Percentiles rank a stretch among this genome's conserved stretches.
Evolutionary conservation across 2,329 filamentous ascomycete genomes (phyloP).

Genomic region (Coniella lustricola): DNA sequence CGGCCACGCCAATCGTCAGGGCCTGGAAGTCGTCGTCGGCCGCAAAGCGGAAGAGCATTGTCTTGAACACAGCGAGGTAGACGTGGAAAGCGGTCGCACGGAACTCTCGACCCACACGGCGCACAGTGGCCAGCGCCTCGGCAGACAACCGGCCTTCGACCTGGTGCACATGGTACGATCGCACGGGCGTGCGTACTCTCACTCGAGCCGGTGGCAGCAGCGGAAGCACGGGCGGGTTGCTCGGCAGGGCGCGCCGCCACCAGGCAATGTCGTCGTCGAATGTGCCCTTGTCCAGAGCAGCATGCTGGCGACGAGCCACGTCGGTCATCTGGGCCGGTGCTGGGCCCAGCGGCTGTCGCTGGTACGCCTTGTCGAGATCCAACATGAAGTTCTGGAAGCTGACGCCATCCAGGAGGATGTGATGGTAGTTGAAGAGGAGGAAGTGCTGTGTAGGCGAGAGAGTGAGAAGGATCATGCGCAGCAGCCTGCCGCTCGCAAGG

Average conservation of each 20-base stretch:
- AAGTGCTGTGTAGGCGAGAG: constrained; percentile 27
- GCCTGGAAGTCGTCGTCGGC: constrained; percentile 30
- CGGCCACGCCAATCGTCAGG: constrained; percentile 41
- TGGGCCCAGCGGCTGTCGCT: constrained; percentile 18
- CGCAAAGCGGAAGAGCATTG: constrained; percentile 28
- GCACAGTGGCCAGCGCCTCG: not conserved
- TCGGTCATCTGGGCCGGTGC: constrained; percentile 27
- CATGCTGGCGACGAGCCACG: constrained; percentile 26
- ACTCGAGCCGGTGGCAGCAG: constrained; percentile 4
- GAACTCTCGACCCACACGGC: not conserved
- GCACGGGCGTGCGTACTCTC: constrained; percentile 16
- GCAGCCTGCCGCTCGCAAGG: not conserved
- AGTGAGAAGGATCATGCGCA: constrained; percentile 25
- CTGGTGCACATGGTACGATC: constrained; percentile 9
- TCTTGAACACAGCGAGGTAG: constrained; percentile 33
- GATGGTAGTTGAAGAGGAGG: constrained; percentile 28
- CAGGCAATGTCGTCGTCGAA: constrained; percentile 16
- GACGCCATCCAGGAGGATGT: constrained; percentile 9
- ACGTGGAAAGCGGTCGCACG: constrained; percentile 34
- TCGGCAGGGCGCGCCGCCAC: not conserved
- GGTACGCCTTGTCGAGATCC: constrained; percentile 36
- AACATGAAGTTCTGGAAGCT: not conserved
- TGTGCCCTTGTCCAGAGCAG: constrained; percentile 22
- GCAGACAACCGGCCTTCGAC: not conserved
- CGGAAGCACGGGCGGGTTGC: not conserved